Conservation (phyloP, 1,139 yeast species). For the Suhomyces ambrosiae region DNA sequence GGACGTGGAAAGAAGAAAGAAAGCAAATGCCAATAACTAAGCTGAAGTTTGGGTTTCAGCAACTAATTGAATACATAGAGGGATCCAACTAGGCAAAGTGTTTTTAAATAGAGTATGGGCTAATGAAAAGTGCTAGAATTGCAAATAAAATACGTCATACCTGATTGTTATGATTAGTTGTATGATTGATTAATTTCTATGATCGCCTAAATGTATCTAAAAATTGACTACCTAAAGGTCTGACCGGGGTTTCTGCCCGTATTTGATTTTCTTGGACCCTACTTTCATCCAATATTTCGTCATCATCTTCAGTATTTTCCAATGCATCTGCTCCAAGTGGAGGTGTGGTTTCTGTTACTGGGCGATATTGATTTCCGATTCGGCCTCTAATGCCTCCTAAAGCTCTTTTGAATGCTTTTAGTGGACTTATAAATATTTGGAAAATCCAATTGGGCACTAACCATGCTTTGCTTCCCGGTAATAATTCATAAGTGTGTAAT, state of each 20-base stretch:
- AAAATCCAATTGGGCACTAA: slow-evolving; percentile 40
- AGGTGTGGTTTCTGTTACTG: slow-evolving; percentile 1
- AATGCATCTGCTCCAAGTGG: background rate
- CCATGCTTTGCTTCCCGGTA: slow-evolving; percentile 64
- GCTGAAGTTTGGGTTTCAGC: too few species aligned
- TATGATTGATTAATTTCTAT: too few species aligned
- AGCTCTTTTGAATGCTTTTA: slow-evolving; percentile 1
- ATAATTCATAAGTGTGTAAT: slow-evolving; percentile 52
- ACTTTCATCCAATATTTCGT: slow-evolving; percentile 11
- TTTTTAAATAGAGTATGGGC: too few species aligned
- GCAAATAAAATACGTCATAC: too few species aligned
- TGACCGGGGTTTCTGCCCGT: slow-evolving; percentile 56
- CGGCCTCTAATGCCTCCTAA: background rate
- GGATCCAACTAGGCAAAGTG: too few species aligned
- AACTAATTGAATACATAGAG: too few species aligned
- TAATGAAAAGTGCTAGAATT: too few species aligned
- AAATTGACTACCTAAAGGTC: slow-evolving; percentile 61
- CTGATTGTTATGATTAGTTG: too few species aligned
- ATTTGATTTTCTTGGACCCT: slow-evolving; percentile 21
- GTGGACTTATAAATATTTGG: slow-evolving; percentile 30
- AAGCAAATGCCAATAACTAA: slow-evolving; percentile 16
- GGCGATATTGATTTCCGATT: slow-evolving; percentile 6
- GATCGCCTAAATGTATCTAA: slow-evolving; percentile 53
- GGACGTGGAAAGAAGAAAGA: slow-evolving; percentile 86
- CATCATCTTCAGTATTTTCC: slow-evolving; percentile 19